Conservation (phyloP, 139 green algal species). For the Coelastrella sp. region DNA sequence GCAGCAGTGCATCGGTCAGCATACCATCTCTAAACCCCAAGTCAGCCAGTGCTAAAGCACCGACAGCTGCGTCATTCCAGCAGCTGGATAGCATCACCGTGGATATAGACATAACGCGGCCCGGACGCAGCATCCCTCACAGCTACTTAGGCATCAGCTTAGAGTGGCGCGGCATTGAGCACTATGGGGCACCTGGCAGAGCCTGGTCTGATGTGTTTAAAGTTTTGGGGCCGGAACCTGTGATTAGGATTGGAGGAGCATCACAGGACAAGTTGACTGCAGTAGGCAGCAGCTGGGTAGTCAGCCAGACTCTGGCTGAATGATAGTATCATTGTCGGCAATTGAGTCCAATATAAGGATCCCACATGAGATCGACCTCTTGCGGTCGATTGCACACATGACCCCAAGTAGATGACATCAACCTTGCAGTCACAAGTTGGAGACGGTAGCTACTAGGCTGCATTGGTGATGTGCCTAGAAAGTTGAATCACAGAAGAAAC, state of each 20-base stretch:
- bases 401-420: too few relatives aligned
- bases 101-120: not conserved
- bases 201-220: constrained; percentile 12
- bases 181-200: not conserved
- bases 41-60: not conserved
- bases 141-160: constrained; percentile 16
- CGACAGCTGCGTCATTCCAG: not conserved
- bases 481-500: too few relatives aligned
- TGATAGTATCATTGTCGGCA: not conserved
- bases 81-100: not conserved
- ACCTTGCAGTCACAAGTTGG: too few relatives aligned
- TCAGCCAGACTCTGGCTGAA: too few relatives aligned
- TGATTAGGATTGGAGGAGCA: constrained; percentile 14
- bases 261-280: constrained; percentile 33
- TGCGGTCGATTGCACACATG: too few relatives aligned
- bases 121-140: not conserved
- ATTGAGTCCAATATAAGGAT: too few relatives aligned
- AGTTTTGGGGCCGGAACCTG: not conserved
- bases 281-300: not conserved
- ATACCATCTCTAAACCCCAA: too few relatives aligned
- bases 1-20: too few relatives aligned
- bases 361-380: too few relatives aligned
- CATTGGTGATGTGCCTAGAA: too few relatives aligned
- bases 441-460: too few relatives aligned
- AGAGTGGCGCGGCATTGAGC: constrained; percentile 17